phyloP scores from a whole-genome alignment of 140 eudicot genomes.

The Stevia rebaudiana region DNA sequence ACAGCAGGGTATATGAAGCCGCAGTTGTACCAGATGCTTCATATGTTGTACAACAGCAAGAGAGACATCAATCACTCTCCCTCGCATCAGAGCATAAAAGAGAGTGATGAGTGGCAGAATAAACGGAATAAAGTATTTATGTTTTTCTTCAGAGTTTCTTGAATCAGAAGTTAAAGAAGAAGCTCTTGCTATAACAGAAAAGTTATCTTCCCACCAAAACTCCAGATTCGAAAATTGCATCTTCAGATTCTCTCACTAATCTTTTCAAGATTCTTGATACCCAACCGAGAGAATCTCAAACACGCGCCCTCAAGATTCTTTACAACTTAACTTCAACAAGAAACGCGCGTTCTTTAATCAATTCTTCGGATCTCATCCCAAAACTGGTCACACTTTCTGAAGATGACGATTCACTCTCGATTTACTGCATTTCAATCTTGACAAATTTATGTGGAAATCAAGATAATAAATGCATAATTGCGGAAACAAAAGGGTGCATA shows the following conservation, averaged over 20 bases:
- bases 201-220: slow-evolving; percentile 38
- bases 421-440: slow-evolving; percentile 49
- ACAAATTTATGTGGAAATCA: slow-evolving; percentile 41
- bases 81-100: no score
- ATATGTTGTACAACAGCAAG: no score
- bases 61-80: no score
- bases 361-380: slow-evolving; percentile 41
- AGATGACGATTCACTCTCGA: slow-evolving; percentile 34
- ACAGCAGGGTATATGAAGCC: no score
- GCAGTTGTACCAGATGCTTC: no score
- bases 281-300: slow-evolving; percentile 35
- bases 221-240: slow-evolving; percentile 30
- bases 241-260: slow-evolving; percentile 40
- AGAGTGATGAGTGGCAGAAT: no score
- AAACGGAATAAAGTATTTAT: no score
- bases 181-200: slow-evolving; percentile 56
- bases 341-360: slow-evolving; percentile 27
- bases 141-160: no score
- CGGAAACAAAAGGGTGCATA: slow-evolving; percentile 61
- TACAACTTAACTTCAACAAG: slow-evolving; percentile 44
- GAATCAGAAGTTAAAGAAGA: slow-evolving; percentile 51
- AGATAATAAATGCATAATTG: slow-evolving; percentile 35
- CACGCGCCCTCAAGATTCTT: slow-evolving; percentile 48
- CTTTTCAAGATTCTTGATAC: slow-evolving; percentile 52
- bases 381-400: slow-evolving; percentile 52